A percentile compares a stretch with the other conserved stretches of the same genome.
These are phyloP conservation scores for Ophiostoma ulmi DNA, from an alignment of 2,329 filamentous ascomycete genomes.

Conservation along the genomic window DNA sequence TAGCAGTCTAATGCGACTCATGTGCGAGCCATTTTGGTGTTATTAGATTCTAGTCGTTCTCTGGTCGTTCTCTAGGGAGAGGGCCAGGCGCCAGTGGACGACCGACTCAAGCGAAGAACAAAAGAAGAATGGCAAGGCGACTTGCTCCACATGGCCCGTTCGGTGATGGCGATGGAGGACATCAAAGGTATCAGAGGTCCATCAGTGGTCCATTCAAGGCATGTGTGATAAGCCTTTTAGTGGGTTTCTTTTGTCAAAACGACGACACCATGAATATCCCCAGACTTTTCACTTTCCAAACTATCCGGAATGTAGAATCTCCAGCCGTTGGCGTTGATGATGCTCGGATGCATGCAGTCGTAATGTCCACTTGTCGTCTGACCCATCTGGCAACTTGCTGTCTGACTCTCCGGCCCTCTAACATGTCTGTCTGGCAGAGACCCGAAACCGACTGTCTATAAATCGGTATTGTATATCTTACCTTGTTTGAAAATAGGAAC, in stretches of 20 bases:
- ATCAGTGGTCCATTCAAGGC: not conserved
- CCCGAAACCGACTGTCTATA: not conserved
- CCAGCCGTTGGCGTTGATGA: not conserved
- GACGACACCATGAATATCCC: slow-evolving; percentile 1
- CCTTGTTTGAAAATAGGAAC: not conserved
- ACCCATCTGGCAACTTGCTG: not conserved
- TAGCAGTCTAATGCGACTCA: not conserved
- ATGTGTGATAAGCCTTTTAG: slow-evolving; percentile 7
- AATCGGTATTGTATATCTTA: not conserved
- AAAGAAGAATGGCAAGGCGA: slow-evolving; percentile 15
- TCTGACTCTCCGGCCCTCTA: not conserved
- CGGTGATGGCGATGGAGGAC: not conserved
- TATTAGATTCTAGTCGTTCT: not conserved
- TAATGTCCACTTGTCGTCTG: slow-evolving; percentile 9
- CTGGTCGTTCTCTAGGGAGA: not conserved
- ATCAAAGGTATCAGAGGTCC: not conserved
- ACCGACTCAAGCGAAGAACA: not conserved
- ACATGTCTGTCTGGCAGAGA: not conserved
- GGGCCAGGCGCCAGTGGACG: not conserved
- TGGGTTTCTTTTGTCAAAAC: slow-evolving; percentile 2
- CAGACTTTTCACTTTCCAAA: not conserved
- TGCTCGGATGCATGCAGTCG: slow-evolving; percentile 8
- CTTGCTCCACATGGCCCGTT: not conserved
- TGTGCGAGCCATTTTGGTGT: not conserved
- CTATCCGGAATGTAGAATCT: not conserved